phyloP scores from a whole-genome alignment of 495 filamentous ascomycete species.

The Lepidopterella palustris region DNA sequence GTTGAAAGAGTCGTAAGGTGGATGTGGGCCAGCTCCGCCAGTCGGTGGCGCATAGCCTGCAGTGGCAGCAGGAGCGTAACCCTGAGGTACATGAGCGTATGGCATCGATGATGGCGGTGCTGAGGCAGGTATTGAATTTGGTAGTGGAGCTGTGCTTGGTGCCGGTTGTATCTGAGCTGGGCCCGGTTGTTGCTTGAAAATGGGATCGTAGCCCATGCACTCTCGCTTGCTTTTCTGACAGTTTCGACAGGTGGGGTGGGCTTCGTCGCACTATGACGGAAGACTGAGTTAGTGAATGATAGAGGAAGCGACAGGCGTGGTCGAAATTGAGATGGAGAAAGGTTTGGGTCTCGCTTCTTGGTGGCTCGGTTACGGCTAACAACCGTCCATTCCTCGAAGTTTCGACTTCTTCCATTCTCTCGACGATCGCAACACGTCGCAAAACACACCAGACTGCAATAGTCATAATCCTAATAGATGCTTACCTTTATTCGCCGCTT shows the following conservation, averaged over 20 bases:
- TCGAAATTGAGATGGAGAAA: slow-evolving; percentile 17
- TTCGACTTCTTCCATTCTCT: slow-evolving; percentile 7
- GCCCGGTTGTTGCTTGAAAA: slow-evolving; percentile 83
- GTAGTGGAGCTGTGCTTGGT: slow-evolving; percentile 42
- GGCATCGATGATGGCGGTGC: slow-evolving; percentile 21
- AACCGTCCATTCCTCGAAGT: slow-evolving; percentile 7
- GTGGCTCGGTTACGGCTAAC: slow-evolving; percentile 26
- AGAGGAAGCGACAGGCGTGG: slow-evolving; percentile 5
- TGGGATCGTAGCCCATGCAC: slow-evolving; percentile 94
- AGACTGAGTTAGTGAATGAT: slow-evolving; percentile 1
- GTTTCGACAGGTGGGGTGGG: slow-evolving; percentile 89
- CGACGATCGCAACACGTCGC: neutral
- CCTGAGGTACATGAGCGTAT: slow-evolving; percentile 48
- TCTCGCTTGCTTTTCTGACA: slow-evolving; percentile 98
- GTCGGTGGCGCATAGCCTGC: slow-evolving; percentile 53
- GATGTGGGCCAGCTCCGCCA: slow-evolving; percentile 26
- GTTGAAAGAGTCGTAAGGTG: slow-evolving; percentile 51
- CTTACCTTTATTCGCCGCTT: slow-evolving; percentile 97
- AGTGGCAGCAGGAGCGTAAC: slow-evolving; percentile 53
- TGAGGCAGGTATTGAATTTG: slow-evolving; percentile 28
- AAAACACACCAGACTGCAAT: neutral
- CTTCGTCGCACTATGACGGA: slow-evolving; percentile 80
- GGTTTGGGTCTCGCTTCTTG: slow-evolving; percentile 29
- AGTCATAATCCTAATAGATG: slow-evolving; percentile 20
- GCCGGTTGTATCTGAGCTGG: slow-evolving; percentile 75